Base-by-base conservation (phyloP, 805 yeast species). In the Saccharomycopsis javanensis region DNA sequence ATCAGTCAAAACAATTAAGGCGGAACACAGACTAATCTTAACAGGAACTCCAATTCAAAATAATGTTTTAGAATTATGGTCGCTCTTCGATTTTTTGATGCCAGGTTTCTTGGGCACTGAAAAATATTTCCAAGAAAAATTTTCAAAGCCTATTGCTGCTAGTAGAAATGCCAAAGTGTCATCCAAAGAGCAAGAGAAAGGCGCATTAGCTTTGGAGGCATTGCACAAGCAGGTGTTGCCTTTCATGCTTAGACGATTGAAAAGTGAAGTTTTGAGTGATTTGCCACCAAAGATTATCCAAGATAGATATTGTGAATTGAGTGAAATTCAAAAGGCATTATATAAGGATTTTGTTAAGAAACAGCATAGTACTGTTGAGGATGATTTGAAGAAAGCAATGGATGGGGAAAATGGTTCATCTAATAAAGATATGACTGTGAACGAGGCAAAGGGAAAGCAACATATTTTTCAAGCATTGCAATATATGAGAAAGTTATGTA, bases 41-140 rank as follows among this genome's bases (percentile, higher is more conserved):
- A 88, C 98, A 0, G 99, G 99, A 65, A 94, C 99, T 0, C 99
- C 99, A 13, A 94, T 94, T 64, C 99, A 94, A 70, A 94, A 94
- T 68, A 94, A 94, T 67, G 99, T 94, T 2, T 76, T 94, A 48
- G 99, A 94, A 70, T 74, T 94, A 61, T 94, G 99, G 99, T 94
- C 99, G 3, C 75, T 94, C 66, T 94, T 94, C 75, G 99, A 94
- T 70, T 94, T 90, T 69, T 76, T 94, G 69, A 94, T 94, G 99
- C 99, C 99, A 1, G 99, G 99, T 0, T 94, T 94, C 66, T 75
- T 94, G 62, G 99, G 99, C 13, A 84, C 95, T 2, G 99, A 94
- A 66, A 92, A 90, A 70, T 79, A 85, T 53, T 94, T 94, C 74
- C 94, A 90, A 66, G 98, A 92, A 61, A 80, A 91, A 63, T 94